Base-by-base conservation (phyloP, 768 basidiomycete genomes). In the Naematelia aurantialba region DNA sequence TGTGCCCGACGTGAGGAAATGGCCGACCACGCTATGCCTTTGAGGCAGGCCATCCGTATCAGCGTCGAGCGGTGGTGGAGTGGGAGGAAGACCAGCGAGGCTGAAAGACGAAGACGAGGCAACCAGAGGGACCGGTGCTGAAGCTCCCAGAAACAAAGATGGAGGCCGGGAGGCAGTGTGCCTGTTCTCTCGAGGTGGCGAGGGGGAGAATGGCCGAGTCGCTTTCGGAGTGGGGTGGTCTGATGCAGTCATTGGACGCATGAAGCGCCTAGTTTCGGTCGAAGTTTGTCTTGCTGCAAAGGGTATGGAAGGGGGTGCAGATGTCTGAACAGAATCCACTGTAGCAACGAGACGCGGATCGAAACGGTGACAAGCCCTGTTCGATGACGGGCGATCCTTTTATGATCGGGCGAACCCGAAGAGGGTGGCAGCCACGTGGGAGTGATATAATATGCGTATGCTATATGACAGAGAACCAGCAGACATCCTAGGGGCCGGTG, bases 141-240 rank as follows among this genome's bases (percentile, higher is more conserved):
- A 46, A n/a, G 62, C 64, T 21, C 69, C 69, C 31, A 71, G 61
- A 17, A 67, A 62, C 19, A 71, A 45, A 2, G 69, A 71, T 3
- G 66, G 64, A 0, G 69, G 69, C 21, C 69, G 25, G 2, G 69
- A 71, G 4, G 66, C 54, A 11, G 66, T 66, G 39, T 71, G 66
- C 12, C 62, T 55, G 44, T 65, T 71, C 25, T 71, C 69, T 13
- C 66, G 25, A 4, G 69, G 66, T n/a, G 69, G 69, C 1, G 69
- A 71, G 25, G 69, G 69, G 17, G 69, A 71, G 62, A 71, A 66
- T 0, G 69, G 69, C 10, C 69, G 59, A n/a, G 54, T 14, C 4
- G 58, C 45, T 8, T 39, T 17, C 17, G 34, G 34, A 8, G 17
- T 17, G 17, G 8, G 8, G 17, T 39, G 34, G 8, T 8, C 34